Base-by-base conservation (phyloP, 1,284 basidiomycete species). In the Rhodotorula sp. region DNA sequence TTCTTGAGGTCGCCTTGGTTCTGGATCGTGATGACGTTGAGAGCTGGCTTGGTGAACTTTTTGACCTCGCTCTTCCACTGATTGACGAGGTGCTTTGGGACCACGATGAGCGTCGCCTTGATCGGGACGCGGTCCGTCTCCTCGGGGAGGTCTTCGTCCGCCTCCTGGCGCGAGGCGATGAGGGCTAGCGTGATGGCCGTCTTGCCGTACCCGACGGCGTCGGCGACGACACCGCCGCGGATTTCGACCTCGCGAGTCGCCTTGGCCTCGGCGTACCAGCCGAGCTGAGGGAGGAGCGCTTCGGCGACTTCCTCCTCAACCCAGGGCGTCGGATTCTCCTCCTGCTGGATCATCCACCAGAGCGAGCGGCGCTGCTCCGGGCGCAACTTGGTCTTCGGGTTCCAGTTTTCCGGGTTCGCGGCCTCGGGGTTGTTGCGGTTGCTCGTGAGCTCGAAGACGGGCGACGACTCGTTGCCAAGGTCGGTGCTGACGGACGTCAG, bases 121-220 rank as follows among this genome's bases (percentile, higher is more conserved):
- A 87, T 84, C 19, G 85, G 80, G 59, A 94, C 86, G 76, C 91
- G 90, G 58, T 90, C 89, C 3, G 52, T 29, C 48, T 82, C 79
- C 55, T 83, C 79, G 22, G 89, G 81, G 24, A 84, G 79, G 9
- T 68, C 82, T 3, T 82, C 78, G 66, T 84, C 83, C 44, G 90
- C 85, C 49, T 84, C 62, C 81, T 82, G 66, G 86, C 84, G 77
- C 86, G 88, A 77, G 90, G 88, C 74, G 72, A 95, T 89, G 64
- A 97, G 84, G 17, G 90, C 94, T 29, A 97, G 85, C 1, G 92
- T 93, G 75, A 97, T 96, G 34, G 93, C 93, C 0, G 94, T 97
- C 82, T 97, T 97, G 46, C 94, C 94, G 78, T 97, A 97, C 60
- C 94, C 94, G 74, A 97, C 94, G 79, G 95, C 90, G 77, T 97